Percentiles rank a stretch among this genome's conserved stretches.
Conservation (phyloP, 768 basidiomycete species). For the Leccinellum albellum region DNA sequence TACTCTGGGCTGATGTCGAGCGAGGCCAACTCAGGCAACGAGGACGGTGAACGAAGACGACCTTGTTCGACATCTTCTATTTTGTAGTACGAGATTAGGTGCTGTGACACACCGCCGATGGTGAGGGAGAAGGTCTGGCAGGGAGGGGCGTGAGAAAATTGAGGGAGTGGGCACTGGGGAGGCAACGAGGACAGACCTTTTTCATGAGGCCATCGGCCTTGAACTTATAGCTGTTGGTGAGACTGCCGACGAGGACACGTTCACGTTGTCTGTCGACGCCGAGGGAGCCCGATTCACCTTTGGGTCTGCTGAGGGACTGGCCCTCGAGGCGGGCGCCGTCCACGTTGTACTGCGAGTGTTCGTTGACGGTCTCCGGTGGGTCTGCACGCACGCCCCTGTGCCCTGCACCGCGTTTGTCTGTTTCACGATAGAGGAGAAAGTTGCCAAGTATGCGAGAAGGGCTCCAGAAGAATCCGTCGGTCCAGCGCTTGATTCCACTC, state of each 20-base stretch:
- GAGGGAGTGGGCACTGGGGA: neutral
- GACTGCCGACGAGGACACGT: conserved; percentile 78
- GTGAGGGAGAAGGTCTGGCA: conserved; percentile 85
- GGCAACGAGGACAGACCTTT: conserved; percentile 59
- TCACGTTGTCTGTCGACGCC: conserved; percentile 72
- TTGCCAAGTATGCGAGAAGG: conserved; percentile 91
- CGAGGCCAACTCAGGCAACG: conserved; percentile 80
- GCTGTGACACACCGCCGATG: conserved; percentile 81
- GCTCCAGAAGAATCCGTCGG: conserved; percentile 95
- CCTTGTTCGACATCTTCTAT: conserved; percentile 88
- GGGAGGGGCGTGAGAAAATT: conserved; percentile 28
- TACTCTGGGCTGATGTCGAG: conserved; percentile 86
- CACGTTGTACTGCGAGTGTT: conserved; percentile 36
- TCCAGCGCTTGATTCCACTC: conserved; percentile 97
- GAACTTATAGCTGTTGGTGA: conserved; percentile 93
- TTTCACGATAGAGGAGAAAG: conserved; percentile 93
- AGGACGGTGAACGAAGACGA: conserved; percentile 82
- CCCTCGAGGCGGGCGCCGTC: conserved; percentile 29
- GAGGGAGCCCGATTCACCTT: conserved; percentile 43
- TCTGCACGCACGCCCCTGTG: conserved; percentile 52
- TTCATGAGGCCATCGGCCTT: conserved; percentile 93
- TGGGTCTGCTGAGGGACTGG: conserved; percentile 62
- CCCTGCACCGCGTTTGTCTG: conserved; percentile 74
- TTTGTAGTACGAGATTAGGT: conserved; percentile 93
- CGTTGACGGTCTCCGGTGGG: conserved; percentile 36